Conservation (phyloP, 768 basidiomycete species). For the Tremella fuciformis region DNA sequence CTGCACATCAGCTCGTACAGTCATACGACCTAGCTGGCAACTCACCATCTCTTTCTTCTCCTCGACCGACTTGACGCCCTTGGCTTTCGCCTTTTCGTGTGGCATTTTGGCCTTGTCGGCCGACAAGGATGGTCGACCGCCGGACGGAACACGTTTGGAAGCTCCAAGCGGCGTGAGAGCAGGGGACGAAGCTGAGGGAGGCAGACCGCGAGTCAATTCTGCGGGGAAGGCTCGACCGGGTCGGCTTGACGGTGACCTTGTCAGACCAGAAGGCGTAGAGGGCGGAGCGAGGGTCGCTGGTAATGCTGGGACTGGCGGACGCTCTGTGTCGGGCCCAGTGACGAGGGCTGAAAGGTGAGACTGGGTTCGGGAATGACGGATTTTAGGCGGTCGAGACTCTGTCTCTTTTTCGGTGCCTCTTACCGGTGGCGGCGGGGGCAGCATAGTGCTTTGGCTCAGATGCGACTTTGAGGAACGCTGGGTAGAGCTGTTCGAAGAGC, state of each 20-base stretch:
- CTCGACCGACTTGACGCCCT: constrained; percentile 28
- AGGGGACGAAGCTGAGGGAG: constrained; percentile 33
- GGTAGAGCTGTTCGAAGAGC: constrained; percentile 4
- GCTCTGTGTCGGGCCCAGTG: constrained; percentile 1
- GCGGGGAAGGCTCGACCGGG: constrained; percentile 34
- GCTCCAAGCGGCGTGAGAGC: constrained; percentile 26
- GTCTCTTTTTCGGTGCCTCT: not conserved
- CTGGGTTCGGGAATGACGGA: constrained; percentile 29
- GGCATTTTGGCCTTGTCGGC: not conserved
- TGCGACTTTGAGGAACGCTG: constrained; percentile 22
- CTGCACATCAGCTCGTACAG: constrained; percentile 7
- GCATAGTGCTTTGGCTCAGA: constrained; percentile 14
- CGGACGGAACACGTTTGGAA: constrained; percentile 21
- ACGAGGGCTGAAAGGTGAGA: constrained; percentile 20
- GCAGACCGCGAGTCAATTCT: constrained; percentile 38
- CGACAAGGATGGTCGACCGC: constrained; percentile 4
- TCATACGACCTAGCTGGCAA: not conserved
- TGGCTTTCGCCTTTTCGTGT: not conserved
- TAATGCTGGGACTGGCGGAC: constrained; percentile 4
- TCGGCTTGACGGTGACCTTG: constrained; percentile 25
- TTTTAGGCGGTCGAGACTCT: constrained; percentile 11
- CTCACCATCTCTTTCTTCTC: constrained; percentile 48
- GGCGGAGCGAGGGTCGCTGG: not conserved
- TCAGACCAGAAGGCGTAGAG: constrained; percentile 1
- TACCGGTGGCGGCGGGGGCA: constrained; percentile 8